Evolutionary conservation across 805 yeast species (phyloP), one percentile per base, ranked within the genome.

Genomic region (Kregervanrija delftensis): DNA sequence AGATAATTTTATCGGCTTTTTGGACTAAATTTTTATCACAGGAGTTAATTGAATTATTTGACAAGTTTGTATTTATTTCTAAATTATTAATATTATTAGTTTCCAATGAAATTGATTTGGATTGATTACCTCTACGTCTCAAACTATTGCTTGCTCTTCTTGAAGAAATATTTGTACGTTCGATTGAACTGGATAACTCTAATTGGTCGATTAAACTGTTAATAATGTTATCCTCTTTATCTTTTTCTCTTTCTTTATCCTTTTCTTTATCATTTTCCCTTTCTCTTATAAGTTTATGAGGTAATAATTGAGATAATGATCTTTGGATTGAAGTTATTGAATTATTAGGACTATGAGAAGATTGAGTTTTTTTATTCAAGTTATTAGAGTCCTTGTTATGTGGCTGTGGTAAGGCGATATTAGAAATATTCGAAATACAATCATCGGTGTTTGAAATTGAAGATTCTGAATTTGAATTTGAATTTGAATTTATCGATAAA

Each of bases 1-100:
- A 41, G 3, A 61, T 42, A 33, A 59, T 47, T n/a, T 55, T 51
- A 32, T 45, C 35, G 16, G 36, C 28, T 11, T 37, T 35, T 12
- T 42, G 17, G 8, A 22, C 28, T 22, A 8, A 22, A 22, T 22
- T 22, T 22, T 6, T 22, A 22, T 22, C 28, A 8, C 6, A 5
- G 8, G 28, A 22, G 28, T 22, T 6, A 22, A 22, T 22, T 22
- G 28, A 22, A 22, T 2, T 6, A 22, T 22, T 22, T 22, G 28
- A 22, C 6, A 22, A 22, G 28, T 6, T 22, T 6, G 8, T 2
- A 22, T 22, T 22, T 22, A 22, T 6, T 5, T 22, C 28, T 22
- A 6, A 22, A 22, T 13, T 17, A 34, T n/a, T 30, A 28, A 3
- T 16, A 11, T 8, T 35, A 31, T 13, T 31, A 11, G n/a, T 31